Base-by-base conservation (phyloP, 2,329 filamentous ascomycete genomes). In the Tolypocladium amazonense region DNA sequence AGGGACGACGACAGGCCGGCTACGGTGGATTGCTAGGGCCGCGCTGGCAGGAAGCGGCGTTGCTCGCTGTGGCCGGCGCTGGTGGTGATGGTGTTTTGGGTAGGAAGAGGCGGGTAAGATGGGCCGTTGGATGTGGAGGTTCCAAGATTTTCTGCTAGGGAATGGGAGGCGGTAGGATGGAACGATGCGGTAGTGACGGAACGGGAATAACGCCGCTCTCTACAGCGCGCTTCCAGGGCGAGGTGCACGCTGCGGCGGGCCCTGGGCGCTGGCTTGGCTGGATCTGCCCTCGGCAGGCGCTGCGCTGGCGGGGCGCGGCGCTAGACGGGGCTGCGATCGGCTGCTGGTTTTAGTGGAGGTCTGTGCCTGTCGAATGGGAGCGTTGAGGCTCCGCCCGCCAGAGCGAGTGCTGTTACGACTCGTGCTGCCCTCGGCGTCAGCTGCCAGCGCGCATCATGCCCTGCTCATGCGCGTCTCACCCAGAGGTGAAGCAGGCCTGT, bases 121-220 rank as follows among this genome's bases (percentile, higher is more conserved):
- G 50, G 20, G 20, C 50, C 30, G 50, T 37, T 53, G 9, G 50
- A 23, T 33, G 20, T 54, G 30, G 30, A 53, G 50, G 27, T n/a
- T 53, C 50, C 50, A 53, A 35, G 50, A 35, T 54, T 54, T 54
- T 37, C 50, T 33, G 30, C 9, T 20, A 9, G 30, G 20, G 30
- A 15, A 35, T 12, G 30, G 50, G 7, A n/a, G n/a, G 56, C 9
- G 35, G 35, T 14, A 23, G 30, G 33, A 50, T 38, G 39, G 30
- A 41, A 57, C 39, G 39, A 57, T 47, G 15, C 43, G n/a, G 56
- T n/a, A 72, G 11, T 65, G 74, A 2, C 61, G 56, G 61, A 62
- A 62, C 58, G 59, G 61, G 61, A 60, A 60, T 60, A 58, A 56
- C 35, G 58, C 53, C 55, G 11, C 1, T 27, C 35, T 35, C 9